A percentile compares a stretch with the other conserved stretches of the same genome.
Conservation (phyloP, 1,284 basidiomycete species). For the Phellinidium pouzarii region DNA sequence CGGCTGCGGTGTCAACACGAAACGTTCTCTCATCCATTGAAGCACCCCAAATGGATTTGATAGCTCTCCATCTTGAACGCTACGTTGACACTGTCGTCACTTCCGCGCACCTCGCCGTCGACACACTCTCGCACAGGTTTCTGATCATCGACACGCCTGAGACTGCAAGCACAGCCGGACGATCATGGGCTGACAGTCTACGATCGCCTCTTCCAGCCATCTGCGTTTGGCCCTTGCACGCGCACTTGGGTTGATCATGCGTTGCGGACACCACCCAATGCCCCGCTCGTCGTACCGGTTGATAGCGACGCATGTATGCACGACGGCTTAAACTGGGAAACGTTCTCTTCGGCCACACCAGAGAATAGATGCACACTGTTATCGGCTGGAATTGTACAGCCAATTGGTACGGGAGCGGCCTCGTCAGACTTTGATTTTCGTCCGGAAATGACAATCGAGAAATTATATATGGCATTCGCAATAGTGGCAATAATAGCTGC, state of each 20-base stretch:
- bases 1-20: not conserved
- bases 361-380: too few relatives aligned
- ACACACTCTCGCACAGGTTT: not conserved
- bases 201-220: not conserved
- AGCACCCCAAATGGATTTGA: not conserved
- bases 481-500: not conserved
- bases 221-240: not conserved
- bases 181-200: not conserved
- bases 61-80: not conserved
- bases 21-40: not conserved
- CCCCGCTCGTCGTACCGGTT: not conserved
- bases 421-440: too few relatives aligned
- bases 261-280: not conserved
- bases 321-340: too few relatives aligned
- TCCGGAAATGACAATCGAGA: not conserved
- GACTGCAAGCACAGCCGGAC: too few relatives aligned
- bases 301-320: too few relatives aligned
- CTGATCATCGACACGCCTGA: not conserved
- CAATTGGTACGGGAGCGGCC: too few relatives aligned
- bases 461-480: not conserved
- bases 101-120: not conserved
- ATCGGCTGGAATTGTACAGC: too few relatives aligned
- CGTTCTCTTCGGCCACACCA: too few relatives aligned
- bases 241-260: not conserved
- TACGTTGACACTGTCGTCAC: not conserved